phyloP scores from a whole-genome alignment of 2,329 filamentous ascomycete genomes.

The Ambrosiella cleistominuta region DNA sequence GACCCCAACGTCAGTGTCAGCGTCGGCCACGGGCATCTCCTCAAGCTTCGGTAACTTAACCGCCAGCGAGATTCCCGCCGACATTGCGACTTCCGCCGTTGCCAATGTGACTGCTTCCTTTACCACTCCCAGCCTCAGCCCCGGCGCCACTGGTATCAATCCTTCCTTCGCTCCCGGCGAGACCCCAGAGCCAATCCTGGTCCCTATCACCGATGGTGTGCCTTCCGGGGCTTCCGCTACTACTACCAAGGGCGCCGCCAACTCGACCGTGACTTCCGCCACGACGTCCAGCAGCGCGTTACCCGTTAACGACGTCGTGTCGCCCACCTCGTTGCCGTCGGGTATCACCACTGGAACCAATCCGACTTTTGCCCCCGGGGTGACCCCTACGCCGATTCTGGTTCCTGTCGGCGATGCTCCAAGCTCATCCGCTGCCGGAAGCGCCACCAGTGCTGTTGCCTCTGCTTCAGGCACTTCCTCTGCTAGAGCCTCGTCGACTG shows the following conservation, averaged over 20 bases:
- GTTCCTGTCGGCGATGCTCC: background rate
- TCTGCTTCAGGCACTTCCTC: background rate
- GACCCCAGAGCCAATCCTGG: slow-evolving; percentile 8
- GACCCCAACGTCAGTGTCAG: background rate
- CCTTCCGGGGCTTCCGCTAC: background rate
- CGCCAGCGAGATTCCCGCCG: background rate
- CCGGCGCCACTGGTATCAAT: slow-evolving; percentile 1
- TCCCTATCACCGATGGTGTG: background rate
- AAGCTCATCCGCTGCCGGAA: background rate
- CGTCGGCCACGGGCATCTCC: background rate
- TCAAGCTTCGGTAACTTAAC: background rate
- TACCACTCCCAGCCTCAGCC: background rate
- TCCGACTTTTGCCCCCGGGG: slow-evolving; percentile 1
- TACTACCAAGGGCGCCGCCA: background rate
- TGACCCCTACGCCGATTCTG: slow-evolving; percentile 4
- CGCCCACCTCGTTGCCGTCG: background rate
- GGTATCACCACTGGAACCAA: background rate
- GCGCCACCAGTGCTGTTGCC: background rate
- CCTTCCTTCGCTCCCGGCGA: background rate
- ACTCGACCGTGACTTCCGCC: background rate
- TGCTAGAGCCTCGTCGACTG: background rate
- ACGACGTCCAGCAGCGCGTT: background rate
- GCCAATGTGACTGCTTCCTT: background rate
- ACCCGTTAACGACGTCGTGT: background rate
- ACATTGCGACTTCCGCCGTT: background rate